These are phyloP conservation scores for Malassezia arunalokei DNA, from an alignment of 1,284 basidiomycete genomes.

Conservation along the genomic window DNA sequence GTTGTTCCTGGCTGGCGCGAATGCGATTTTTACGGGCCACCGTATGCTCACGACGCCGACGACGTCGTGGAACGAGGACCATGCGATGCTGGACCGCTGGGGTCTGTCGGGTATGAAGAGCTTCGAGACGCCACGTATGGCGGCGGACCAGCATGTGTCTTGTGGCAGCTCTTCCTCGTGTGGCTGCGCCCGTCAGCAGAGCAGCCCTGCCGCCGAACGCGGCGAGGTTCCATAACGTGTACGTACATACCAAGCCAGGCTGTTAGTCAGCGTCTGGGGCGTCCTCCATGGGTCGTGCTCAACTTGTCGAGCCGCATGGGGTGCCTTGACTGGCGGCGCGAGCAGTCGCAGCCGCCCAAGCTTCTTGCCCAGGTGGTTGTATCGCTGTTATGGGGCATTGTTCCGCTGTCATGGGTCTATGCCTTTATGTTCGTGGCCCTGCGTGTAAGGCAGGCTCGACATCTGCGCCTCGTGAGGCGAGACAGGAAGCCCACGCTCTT, in stretches of 20 bases:
- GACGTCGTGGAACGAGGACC: slow-evolving; percentile 58
- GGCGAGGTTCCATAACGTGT: too few species aligned
- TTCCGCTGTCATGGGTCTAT: slow-evolving; percentile 27
- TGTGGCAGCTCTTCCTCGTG: neutral
- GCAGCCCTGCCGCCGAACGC: too few species aligned
- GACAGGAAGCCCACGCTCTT: neutral
- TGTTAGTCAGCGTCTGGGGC: neutral
- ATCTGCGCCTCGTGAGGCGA: neutral
- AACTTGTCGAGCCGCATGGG: neutral
- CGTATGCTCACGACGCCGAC: slow-evolving; percentile 91
- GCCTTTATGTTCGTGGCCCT: neutral
- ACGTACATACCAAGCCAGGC: neutral
- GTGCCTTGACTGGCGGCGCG: too few species aligned
- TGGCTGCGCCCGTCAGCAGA: too few species aligned
- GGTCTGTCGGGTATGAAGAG: slow-evolving; percentile 80
- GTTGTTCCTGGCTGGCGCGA: slow-evolving; percentile 97
- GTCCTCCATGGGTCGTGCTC: neutral
- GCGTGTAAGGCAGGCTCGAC: neutral
- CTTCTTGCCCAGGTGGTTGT: slow-evolving; percentile 22
- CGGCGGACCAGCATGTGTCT: neutral
- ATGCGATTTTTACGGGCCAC: slow-evolving; percentile 95
- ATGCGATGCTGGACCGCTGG: slow-evolving; percentile 84
- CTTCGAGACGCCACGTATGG: slow-evolving; percentile 48
- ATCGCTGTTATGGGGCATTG: slow-evolving; percentile 26
- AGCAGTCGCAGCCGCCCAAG: slow-evolving; percentile 14